These are phyloP conservation scores for Colletotrichum tofieldiae DNA, from an alignment of 2,329 filamentous ascomycete genomes.

Conservation along the genomic window DNA sequence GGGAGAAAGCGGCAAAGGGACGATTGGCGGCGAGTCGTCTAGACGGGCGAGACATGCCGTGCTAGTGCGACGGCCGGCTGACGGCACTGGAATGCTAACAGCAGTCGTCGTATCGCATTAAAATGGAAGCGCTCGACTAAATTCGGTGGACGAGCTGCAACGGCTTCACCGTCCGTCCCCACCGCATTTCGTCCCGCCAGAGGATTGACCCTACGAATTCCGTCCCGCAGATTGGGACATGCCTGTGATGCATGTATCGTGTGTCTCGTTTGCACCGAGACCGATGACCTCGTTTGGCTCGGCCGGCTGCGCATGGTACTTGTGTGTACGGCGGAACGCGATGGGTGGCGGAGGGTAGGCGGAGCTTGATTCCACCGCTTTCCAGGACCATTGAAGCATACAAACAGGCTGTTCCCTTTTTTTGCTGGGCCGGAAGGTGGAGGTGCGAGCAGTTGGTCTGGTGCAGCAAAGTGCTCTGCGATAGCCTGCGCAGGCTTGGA, in stretches of 20 bases:
- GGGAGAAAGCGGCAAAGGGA: slow-evolving; percentile 38
- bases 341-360: not conserved
- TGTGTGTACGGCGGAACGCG: not conserved
- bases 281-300: slow-evolving; percentile 8
- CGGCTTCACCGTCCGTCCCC: slow-evolving; percentile 10
- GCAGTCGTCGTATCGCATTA: slow-evolving; percentile 1
- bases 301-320: slow-evolving; percentile 7
- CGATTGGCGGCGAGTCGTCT: slow-evolving; percentile 31
- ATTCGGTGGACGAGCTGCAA: slow-evolving; percentile 7
- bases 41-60: slow-evolving; percentile 26
- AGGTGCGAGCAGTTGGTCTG: not conserved
- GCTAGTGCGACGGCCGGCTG: slow-evolving; percentile 28
- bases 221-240: slow-evolving; percentile 5
- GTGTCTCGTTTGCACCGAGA: slow-evolving; percentile 17
- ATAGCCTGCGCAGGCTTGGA: not conserved
- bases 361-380: not conserved
- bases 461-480: not conserved
- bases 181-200: slow-evolving; percentile 23
- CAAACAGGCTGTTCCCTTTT: not conserved
- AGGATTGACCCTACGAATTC: slow-evolving; percentile 12
- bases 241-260: slow-evolving; percentile 5
- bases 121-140: slow-evolving; percentile 23
- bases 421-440: not conserved
- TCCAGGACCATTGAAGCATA: not conserved
- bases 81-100: slow-evolving; percentile 12